Conservation (phyloP, 805 yeast genomes). For the Sporopachydermia lactativora region DNA sequence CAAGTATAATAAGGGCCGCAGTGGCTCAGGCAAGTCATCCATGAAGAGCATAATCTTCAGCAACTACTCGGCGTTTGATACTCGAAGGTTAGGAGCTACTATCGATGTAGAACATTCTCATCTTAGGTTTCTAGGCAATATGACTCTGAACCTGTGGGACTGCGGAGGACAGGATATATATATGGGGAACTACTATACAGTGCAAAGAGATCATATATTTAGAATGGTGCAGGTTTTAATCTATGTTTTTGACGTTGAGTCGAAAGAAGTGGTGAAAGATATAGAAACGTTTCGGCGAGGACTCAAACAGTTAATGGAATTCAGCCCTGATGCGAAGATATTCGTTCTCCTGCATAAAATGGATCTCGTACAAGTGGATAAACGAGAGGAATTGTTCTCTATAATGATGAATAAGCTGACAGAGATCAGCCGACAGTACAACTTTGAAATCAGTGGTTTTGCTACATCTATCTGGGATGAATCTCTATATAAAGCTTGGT, state of each 20-base stretch:
- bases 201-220: conserved; percentile 84
- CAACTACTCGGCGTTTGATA: conserved; percentile 93
- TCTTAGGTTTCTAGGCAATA: conserved; percentile 79
- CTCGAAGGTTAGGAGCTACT: conserved; percentile 90
- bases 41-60: conserved; percentile 95
- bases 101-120: conserved; percentile 98
- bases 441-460: conserved; percentile 66
- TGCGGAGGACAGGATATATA: conserved; percentile 97
- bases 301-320: conserved; percentile 64
- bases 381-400: conserved; percentile 68
- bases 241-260: conserved; percentile 92
- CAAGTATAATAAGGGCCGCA: conserved; percentile 52
- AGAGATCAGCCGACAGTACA: conserved; percentile 55
- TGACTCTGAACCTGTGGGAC: conserved; percentile 94
- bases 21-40: conserved; percentile 95
- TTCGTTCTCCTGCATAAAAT: conserved; percentile 89
- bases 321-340: conserved; percentile 81
- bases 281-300: conserved; percentile 83
- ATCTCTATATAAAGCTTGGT: conserved; percentile 92
- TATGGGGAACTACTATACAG: conserved; percentile 85
- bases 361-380: conserved; percentile 85
- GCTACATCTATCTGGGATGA: conserved; percentile 98
- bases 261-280: conserved; percentile 83
- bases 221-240: conserved; percentile 92
- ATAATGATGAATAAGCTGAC: conserved; percentile 76